Conservation (phyloP, 495 filamentous ascomycete species). For the Neurospora sp. region DNA sequence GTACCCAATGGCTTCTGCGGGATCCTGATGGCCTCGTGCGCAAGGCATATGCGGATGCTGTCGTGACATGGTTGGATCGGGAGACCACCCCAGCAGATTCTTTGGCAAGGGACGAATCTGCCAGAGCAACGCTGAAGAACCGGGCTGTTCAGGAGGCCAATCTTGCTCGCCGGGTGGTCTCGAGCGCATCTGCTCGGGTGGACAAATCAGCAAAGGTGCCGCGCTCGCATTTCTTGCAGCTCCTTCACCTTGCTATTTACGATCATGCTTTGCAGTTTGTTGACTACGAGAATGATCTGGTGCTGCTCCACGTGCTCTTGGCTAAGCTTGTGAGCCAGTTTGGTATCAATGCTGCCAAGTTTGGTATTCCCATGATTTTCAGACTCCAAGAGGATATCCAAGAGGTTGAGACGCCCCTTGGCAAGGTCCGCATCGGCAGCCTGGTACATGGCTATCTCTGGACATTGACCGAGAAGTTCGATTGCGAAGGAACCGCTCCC, state of each 20-base stretch:
- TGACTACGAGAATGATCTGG: conserved; percentile 58
- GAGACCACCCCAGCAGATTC: conserved; percentile 66
- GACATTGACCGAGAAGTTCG: conserved; percentile 64
- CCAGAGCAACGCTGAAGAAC: conserved; percentile 27
- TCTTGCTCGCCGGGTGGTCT: conserved; percentile 54
- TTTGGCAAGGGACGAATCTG: conserved; percentile 45
- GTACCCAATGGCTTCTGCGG: conserved; percentile 77
- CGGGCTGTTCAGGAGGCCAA: conserved; percentile 19
- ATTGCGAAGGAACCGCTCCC: conserved; percentile 55
- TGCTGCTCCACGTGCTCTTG: conserved; percentile 66
- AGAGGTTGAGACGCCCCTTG: conserved; percentile 46
- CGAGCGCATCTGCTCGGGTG: conserved; percentile 51
- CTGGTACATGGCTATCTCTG: conserved; percentile 83
- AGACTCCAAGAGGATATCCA: conserved; percentile 76
- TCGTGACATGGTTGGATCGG: conserved; percentile 69
- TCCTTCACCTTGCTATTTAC: conserved; percentile 81
- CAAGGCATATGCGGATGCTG: conserved; percentile 71
- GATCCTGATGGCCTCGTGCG: conserved; percentile 68
- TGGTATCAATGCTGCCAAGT: conserved; percentile 73
- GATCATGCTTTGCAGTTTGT: conserved; percentile 68
- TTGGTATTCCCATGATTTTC: conserved; percentile 78
- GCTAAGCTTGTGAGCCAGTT: conserved; percentile 60
- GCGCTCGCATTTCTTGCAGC: conserved; percentile 62
- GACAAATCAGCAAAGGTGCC: conserved; percentile 46
- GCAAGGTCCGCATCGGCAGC: conserved; percentile 69